A percentile compares a stretch with the other conserved stretches of the same genome.
Conservation (phyloP, 495 filamentous ascomycete species). For the Neurospora africana region DNA sequence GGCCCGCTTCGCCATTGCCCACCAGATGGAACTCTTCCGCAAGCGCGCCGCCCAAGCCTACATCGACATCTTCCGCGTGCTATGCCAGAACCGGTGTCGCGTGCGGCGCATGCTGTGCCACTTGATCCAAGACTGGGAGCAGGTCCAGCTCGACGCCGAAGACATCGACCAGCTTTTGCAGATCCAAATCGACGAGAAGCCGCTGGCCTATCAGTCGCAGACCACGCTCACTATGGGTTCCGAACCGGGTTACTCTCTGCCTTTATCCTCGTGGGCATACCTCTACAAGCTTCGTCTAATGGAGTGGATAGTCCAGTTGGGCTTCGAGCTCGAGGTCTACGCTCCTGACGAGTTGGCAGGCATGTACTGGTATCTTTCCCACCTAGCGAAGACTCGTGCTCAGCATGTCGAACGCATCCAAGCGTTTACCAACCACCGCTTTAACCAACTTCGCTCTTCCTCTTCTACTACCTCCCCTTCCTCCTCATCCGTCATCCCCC, state of each 20-base stretch:
- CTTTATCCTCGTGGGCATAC: slow-evolving; percentile 81
- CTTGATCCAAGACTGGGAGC: slow-evolving; percentile 71
- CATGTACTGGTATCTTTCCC: slow-evolving; percentile 80
- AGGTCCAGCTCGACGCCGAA: slow-evolving; percentile 72
- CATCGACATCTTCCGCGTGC: slow-evolving; percentile 66
- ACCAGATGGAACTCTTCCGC: slow-evolving; percentile 71
- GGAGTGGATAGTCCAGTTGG: slow-evolving; percentile 80
- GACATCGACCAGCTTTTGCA: slow-evolving; percentile 66
- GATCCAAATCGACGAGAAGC: slow-evolving; percentile 49
- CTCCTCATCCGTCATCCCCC: not conserved
- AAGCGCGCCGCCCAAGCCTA: slow-evolving; percentile 65
- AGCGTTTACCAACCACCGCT: slow-evolving; percentile 40
- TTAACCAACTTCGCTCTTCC: slow-evolving; percentile 18
- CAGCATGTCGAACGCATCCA: slow-evolving; percentile 62
- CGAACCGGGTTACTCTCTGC: slow-evolving; percentile 41
- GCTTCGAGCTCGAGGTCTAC: slow-evolving; percentile 92
- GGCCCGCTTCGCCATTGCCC: slow-evolving; percentile 63
- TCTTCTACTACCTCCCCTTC: not conserved
- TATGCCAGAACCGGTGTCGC: slow-evolving; percentile 85
- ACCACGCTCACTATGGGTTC: slow-evolving; percentile 18
- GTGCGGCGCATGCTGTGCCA: slow-evolving; percentile 77
- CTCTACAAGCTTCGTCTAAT: slow-evolving; percentile 79
- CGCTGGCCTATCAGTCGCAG: slow-evolving; percentile 27
- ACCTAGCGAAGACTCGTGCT: slow-evolving; percentile 43
- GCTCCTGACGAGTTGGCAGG: slow-evolving; percentile 72